Evolutionary conservation across 129 eudicot genomes (phyloP), one percentile per base, ranked within the genome.

Genomic region (Artemisia annua): DNA sequence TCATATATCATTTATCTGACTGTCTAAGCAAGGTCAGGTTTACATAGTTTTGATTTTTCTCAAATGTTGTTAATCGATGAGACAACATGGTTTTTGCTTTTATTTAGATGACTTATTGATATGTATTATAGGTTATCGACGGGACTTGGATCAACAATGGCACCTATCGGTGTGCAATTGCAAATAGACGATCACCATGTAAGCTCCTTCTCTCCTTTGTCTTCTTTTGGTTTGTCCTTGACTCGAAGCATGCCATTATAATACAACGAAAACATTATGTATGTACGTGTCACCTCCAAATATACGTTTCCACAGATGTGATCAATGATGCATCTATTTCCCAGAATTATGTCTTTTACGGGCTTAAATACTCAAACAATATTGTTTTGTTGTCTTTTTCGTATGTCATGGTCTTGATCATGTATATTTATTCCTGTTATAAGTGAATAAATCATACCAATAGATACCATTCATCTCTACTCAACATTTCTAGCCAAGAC

Each of bases 171-270:
- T 49, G 82, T 78, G 28, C 78, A 8, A 48, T 78, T 71, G 68
- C 82, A 64, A 28, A 72, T 78, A 12, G 82, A 78, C 65, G 82
- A 78, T 13, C 73, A 10, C 7, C 82, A 78, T 71, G 82, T 74
- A 74, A n/a, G 32, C 58, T 35, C 15, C 8, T 70, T 63, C 28
- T 60, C 11, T 50, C 44, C 8, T 11, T 51, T 49, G 4, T 9
- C 44, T 22, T 48, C 11, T 22, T 22, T 28, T 9, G 11, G 26
- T 43, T 15, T 20, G 10, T 39, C 10, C 46, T 5, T 39, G 46
- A 39, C 9, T 39, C 46, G 2, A 32, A 39, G 46, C 46, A 39
- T 43, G 39, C 24, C 28, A 14, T 43, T 18, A 11, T 7, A 15
- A 26, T n/a, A 39, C 15, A 2, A 4, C 53, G 46, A n/a, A 4